Base-by-base conservation (phyloP, 805 yeast genomes). In the Candida argentea region DNA sequence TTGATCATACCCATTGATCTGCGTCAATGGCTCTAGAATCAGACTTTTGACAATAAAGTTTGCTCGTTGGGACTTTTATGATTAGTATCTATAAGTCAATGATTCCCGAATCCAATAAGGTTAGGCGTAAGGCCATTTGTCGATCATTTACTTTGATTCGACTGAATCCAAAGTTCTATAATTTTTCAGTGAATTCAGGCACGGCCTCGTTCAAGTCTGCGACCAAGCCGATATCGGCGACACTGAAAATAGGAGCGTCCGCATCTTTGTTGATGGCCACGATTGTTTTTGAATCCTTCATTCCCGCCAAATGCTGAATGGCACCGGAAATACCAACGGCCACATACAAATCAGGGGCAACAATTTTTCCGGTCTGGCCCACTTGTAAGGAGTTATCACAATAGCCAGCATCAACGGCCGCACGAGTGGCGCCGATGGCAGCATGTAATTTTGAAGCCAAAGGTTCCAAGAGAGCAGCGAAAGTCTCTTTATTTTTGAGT, bases 281-380 rank as follows among this genome's bases (percentile, higher is more conserved):
- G 52, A 89, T 85, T 20, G 77, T 74, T 61, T 86, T 89, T 24
- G 95, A 72, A 51, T 89, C 96, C 58, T 87, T 89, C 96, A 89
- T 89, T 39, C 98, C 98, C 2, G 98, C 98, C 46, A 91, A 64
- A 59, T 89, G 98, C 61, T 89, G 98, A 47, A 89, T 89, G 18
- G 98, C 98, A 37, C 98, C 98, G 13, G 94, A 81, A 33, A 91
- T 73, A 38, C 98, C 98, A 23, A 87, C 76, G 3, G 96, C 97
- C 25, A 91, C 57, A 52, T 91, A 91, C 37, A 87, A 67, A 23
- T 87, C 95, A 22, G 98, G 98, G 5, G 97, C 97, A 19, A 91
- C 93, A 30, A 87, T 87, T 55, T 91, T 91, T 43, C 98, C 98
- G 6, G 98, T 89, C 61, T 89, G 98, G 31, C 98, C 98, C 36